Conservation (phyloP, 768 basidiomycete genomes). For the Tylopilus intermedius region DNA sequence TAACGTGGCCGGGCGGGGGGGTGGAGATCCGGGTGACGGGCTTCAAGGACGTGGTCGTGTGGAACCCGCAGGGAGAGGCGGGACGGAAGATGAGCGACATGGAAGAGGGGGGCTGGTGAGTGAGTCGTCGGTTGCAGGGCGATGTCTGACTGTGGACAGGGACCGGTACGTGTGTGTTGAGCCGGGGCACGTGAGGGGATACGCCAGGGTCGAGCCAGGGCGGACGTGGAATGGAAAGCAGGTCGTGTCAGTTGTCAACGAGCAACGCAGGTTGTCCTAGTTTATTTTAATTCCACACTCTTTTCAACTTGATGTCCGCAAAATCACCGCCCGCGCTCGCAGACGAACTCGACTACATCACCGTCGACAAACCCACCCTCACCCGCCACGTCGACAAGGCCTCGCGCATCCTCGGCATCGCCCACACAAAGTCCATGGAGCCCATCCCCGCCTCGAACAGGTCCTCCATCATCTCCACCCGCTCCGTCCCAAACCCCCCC, state of each 20-base stretch:
- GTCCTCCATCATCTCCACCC: constrained; percentile 72
- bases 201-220: constrained; percentile 56
- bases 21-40: constrained; percentile 49
- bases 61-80: constrained; percentile 79
- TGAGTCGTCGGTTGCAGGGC: background rate
- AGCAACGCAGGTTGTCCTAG: background rate
- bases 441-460: constrained; percentile 75
- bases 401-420: constrained; percentile 70
- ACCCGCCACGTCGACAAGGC: constrained; percentile 46
- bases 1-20: constrained; percentile 56
- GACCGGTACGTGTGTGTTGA: constrained; percentile 86
- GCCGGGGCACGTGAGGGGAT: constrained; percentile 79
- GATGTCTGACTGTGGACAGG: constrained; percentile 37
- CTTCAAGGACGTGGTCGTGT: constrained; percentile 81
- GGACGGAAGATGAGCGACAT: constrained; percentile 82
- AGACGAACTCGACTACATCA: constrained; percentile 74
- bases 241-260: constrained; percentile 45
- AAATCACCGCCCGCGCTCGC: constrained; percentile 41
- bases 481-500: constrained; percentile 40
- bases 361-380: constrained; percentile 33
- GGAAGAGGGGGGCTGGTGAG: constrained; percentile 82
- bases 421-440: constrained; percentile 75
- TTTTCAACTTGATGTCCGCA: too few relatives aligned
- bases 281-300: background rate
- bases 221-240: constrained; percentile 77